These are phyloP conservation scores for Tylopilus sp. DNA, from an alignment of 768 basidiomycete species.

Conservation along the genomic window DNA sequence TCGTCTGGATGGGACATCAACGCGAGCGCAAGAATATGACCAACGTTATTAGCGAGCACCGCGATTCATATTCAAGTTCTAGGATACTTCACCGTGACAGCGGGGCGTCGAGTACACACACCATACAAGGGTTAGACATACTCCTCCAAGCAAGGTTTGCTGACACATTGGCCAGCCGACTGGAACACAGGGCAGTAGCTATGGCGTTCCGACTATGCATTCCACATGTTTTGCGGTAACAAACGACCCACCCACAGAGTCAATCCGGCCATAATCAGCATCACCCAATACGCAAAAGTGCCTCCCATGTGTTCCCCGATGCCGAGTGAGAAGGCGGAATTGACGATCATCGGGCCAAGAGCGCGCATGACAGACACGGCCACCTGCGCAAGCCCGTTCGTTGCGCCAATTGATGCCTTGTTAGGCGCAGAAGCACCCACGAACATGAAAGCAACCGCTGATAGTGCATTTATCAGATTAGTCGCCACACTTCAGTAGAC, in stretches of 20 bases:
- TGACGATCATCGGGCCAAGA: slow-evolving; percentile 31
- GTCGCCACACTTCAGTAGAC: not conserved
- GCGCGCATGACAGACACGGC: slow-evolving; percentile 31
- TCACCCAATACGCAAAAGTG: slow-evolving; percentile 49
- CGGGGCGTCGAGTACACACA: no score
- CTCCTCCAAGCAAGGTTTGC: no score
- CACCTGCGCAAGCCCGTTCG: slow-evolving; percentile 49
- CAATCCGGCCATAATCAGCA: slow-evolving; percentile 29
- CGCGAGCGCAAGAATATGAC: no score
- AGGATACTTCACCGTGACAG: no score
- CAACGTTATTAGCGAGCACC: no score
- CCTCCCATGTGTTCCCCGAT: slow-evolving; percentile 35
- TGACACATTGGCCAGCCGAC: no score
- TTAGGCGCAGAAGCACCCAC: slow-evolving; percentile 67
- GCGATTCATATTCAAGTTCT: no score
- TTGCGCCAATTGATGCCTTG: slow-evolving; percentile 61
- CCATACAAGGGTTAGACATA: no score
- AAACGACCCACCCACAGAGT: slow-evolving; percentile 29
- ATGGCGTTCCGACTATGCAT: no score
- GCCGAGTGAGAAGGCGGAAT: slow-evolving; percentile 38
- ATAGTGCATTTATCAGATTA: not conserved
- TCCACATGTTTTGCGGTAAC: slow-evolving; percentile 30
- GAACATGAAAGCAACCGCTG: slow-evolving; percentile 67
- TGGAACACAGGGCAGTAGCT: no score
- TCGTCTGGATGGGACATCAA: no score